Base-by-base conservation (phyloP, 2,329 filamentous ascomycete species). In the Trichophyton simii region DNA sequence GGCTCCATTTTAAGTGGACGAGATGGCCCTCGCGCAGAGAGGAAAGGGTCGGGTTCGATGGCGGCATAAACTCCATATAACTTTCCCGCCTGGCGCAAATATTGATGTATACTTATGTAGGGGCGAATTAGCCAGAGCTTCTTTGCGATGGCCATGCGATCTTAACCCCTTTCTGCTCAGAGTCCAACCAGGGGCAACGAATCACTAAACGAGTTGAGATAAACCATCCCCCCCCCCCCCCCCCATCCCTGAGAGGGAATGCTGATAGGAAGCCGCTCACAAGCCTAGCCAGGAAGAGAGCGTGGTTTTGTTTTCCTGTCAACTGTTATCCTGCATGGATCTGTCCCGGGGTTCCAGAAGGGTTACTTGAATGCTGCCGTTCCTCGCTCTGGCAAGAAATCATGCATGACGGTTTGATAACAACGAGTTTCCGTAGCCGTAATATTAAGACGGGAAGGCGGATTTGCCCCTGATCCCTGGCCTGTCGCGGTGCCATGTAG, bases 1-100 rank as follows among this genome's bases (percentile, higher is more conserved):
- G 31, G 52, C 52, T 55, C 52, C 52, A 55, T 55, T 55, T 55
- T 55, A 34, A 55, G 52, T 55, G 52, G 52, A 55, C 52, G 52
- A 28, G 20, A 22, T 36, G 52, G 52, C 15, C 52, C 52, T 55
- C 46, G 46, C 46, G 9, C 46, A 28, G 25, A 22, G 20, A 22
- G 20, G 41, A 44, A 25, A 31, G 28, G 48, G 13, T 54, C 22
- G n/a, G 50, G 28, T 54, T 54, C 50, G 50, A 54, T 34, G 50
- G 28, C 28, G 28, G 50, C 50, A 54, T 34, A 15, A 52, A 18
- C 31, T 36, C 52, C 52, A 55, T 55, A 34, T 38, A 34, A 28
- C 18, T 20, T 36, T 18, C 13, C 13, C 18, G 2, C 20, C 46
- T 28, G 15, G 18, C 15, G n/a, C 41, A 44, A 18, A 18, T 31